Percentiles rank a stretch among this genome's conserved stretches.
Conservation (phyloP, 352 stramenopile genomes). For the Pythium brachiatum region DNA sequence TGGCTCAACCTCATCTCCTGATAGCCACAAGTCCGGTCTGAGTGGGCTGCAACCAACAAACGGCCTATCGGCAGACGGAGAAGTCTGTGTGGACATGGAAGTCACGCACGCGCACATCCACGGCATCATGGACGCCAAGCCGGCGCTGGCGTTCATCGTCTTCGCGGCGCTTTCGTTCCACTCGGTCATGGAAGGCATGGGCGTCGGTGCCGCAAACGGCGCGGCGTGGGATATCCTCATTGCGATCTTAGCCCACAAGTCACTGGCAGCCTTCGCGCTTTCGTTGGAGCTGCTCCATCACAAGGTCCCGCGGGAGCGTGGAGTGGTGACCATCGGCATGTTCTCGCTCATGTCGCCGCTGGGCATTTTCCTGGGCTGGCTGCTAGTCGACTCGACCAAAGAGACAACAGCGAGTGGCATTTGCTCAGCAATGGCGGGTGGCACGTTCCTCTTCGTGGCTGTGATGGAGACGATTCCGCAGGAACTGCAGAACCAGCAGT, state of each 20-base stretch:
- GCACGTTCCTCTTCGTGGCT: constrained; percentile 80
- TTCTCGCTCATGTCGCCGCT: constrained; percentile 78
- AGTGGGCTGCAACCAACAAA: constrained; percentile 15
- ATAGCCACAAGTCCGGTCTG: not conserved
- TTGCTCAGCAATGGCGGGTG: constrained; percentile 70
- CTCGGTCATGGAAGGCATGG: constrained; percentile 85
- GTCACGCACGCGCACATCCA: constrained; percentile 59
- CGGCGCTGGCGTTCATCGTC: constrained; percentile 66
- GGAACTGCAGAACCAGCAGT: constrained; percentile 57
- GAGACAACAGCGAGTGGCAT: constrained; percentile 55
- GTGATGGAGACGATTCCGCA: constrained; percentile 83
- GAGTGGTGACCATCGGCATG: constrained; percentile 44
- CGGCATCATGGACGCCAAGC: constrained; percentile 59
- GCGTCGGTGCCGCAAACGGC: constrained; percentile 57
- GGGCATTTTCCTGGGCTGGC: constrained; percentile 59
- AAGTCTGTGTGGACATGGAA: constrained; percentile 24
- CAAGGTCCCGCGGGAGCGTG: constrained; percentile 33
- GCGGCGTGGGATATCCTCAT: constrained; percentile 75
- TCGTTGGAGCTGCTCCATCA: constrained; percentile 71
- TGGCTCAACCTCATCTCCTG: not conserved
- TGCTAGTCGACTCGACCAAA: constrained; percentile 43
- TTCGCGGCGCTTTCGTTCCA: constrained; percentile 82
- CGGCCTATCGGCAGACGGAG: constrained; percentile 5
- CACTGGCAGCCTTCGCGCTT: constrained; percentile 71
- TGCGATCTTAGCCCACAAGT: constrained; percentile 83